Evolutionary conservation across 257 asterid genomes (phyloP), one percentile per base, ranked within the genome.

Genomic region (Buddleja alternifolia): DNA sequence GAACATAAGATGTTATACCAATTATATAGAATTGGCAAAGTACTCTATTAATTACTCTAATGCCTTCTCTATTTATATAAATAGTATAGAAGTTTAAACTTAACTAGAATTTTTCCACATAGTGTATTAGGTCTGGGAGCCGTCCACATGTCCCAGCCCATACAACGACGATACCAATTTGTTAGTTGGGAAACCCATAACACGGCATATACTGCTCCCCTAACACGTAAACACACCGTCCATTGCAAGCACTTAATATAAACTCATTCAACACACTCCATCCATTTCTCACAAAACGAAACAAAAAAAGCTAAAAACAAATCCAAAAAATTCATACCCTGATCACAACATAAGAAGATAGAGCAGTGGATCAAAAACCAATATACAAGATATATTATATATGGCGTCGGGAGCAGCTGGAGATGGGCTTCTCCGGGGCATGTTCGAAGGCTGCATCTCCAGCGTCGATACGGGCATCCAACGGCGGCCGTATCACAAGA

Each of bases 351-450:
- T 32, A 7, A 41, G n/a, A 14, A 41, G 12, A 41, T 4, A 41
- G 2, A 41, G 0, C 11, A 41, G 10, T 12, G n/a, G 0, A 41
- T 8, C n/a, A 1, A 41, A 41, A 41, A 41, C n/a, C 10, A 41
- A 41, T 8, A 41, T 41, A n/a, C 12, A 41, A 41, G 3, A 41
- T 10, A 25, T 21, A 47, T n/a, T 46, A 14, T 1, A 17, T 9
- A 84, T 81, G 85, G 63, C 84, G 70, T 55, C 77, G 69, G 87
- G 90, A 21, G 90, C 90, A 24, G 85, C 87, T 34, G 87, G 86
- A 56, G 86, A 79, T 59, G 79, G 84, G n/a, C 73, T 81, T 60
- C 79, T 78, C 63, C 81, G 86, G 12, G 82, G 85, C 21, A 47
- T 76, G 41, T 73, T 79, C 74, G 78, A 79, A 16, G 83, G 87